Base-by-base conservation (phyloP, 345 rosid genomes). In the Citrus glauca region DNA sequence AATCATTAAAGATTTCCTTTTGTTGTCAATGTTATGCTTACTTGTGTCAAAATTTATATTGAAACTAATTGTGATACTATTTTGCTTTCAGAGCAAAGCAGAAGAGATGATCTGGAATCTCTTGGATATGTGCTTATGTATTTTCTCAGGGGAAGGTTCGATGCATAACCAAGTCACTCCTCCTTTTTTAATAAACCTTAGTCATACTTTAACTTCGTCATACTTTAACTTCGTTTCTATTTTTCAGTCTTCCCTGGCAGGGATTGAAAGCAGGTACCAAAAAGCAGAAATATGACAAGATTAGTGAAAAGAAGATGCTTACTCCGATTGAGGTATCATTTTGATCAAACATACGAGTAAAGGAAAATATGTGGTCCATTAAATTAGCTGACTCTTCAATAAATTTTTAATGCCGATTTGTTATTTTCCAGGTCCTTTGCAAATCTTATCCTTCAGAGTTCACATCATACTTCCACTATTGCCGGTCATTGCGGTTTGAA, bases 71-170 rank as follows among this genome's bases (percentile, higher is more conserved):
- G 27, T 50, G 71, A 33, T 79, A 66, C 64, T 66, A 30, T 77
- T 78, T 71, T 65, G 65, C 50, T 76, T 77, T 85, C 91, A 96
- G 98, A 96, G 84, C 99, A 96, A 90, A 96, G 99, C 88, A 88
- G 99, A 86, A 88, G 99, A 86, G 99, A 95, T 90, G 98, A 94
- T 89, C 87, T 96, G 86, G 99, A 95, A 84, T 96, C 98, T 56
- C 98, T 96, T 78, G 98, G 98, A 86, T 94, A 94, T 84, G 97
- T 96, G 83, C 91, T 96, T 60, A 96, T 96, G 97, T 94, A 96
- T 84, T 96, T 92, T 86, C 85, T 96, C 66, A 87, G 97, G 85
- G 98, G 99, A 89, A 94, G 98, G 99, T 97, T 74, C 66, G 48
- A 59, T n/a, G 71, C 42, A 63, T 40, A 77, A 70, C 72, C 69